These are phyloP conservation scores for Penicillium odoratum DNA, from an alignment of 495 filamentous ascomycete species.

Conservation along the genomic window DNA sequence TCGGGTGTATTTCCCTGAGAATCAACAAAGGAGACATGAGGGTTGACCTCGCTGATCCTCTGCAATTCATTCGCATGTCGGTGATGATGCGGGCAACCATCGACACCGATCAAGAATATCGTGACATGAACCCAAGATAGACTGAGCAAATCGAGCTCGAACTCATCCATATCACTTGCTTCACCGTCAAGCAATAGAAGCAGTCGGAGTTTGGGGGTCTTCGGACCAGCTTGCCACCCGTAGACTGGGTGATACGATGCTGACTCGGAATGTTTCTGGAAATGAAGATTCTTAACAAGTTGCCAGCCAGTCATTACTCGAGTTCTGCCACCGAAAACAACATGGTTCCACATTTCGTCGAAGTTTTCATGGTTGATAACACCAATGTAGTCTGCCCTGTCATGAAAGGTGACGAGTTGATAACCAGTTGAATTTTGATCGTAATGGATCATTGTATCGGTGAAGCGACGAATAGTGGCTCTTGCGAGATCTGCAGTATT, in stretches of 20 bases:
- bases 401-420: constrained; percentile 43
- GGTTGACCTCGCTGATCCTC: constrained; percentile 48
- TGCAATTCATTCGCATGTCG: constrained; percentile 49
- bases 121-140: constrained; percentile 50
- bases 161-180: constrained; percentile 51
- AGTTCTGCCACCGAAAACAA: constrained; percentile 40
- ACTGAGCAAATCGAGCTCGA: constrained; percentile 47
- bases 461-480: constrained; percentile 45
- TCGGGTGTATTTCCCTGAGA: constrained; percentile 50
- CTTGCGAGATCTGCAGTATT: constrained; percentile 38
- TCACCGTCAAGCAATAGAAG: constrained; percentile 48
- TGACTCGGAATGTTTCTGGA: constrained; percentile 46
- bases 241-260: constrained; percentile 47
- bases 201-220: constrained; percentile 45
- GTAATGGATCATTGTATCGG: constrained; percentile 44
- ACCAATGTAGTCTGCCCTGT: constrained; percentile 37
- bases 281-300: constrained; percentile 48
- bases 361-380: constrained; percentile 39
- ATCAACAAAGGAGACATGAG: constrained; percentile 49
- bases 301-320: constrained; percentile 52
- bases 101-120: constrained; percentile 50
- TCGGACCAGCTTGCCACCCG: constrained; percentile 50
- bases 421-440: constrained; percentile 43
- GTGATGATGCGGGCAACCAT: constrained; percentile 51
- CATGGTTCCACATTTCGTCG: constrained; percentile 35